A percentile compares a stretch with the other conserved stretches of the same genome.
These are phyloP conservation scores for Chalciporus sp. DNA, from an alignment of 1,284 basidiomycete genomes.

Conservation along the genomic window DNA sequence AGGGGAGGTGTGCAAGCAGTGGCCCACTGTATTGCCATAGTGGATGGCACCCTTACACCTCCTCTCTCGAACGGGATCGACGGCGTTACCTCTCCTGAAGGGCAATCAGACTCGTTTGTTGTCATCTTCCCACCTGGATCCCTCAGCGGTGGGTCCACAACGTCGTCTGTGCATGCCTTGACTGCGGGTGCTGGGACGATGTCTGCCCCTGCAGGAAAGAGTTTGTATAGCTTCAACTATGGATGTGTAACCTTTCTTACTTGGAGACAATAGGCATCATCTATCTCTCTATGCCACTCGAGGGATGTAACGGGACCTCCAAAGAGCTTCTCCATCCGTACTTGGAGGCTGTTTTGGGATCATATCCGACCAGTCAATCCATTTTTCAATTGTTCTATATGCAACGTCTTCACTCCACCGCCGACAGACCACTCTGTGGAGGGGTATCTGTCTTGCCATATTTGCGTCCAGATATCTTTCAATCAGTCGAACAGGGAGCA, in stretches of 20 bases:
- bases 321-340: conserved; percentile 63
- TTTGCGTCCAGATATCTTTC: conserved; percentile 47
- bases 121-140: conserved; percentile 82
- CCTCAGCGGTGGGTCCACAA: conserved; percentile 46
- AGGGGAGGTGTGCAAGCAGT: conserved; percentile 29
- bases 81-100: conserved; percentile 20
- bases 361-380: conserved; percentile 27
- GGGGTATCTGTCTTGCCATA: conserved; percentile 38
- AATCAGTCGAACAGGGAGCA: conserved; percentile 61
- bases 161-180: conserved; percentile 65
- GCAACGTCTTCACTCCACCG: conserved; percentile 36
- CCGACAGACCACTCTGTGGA: conserved; percentile 5
- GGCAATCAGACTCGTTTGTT: conserved; percentile 46
- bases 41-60: conserved; percentile 49
- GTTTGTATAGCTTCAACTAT: conserved; percentile 41
- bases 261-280: conserved; percentile 51
- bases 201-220: conserved; percentile 82
- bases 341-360: conserved; percentile 47
- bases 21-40: conserved; percentile 71
- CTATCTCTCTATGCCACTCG: conserved; percentile 58
- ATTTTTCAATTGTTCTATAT: conserved; percentile 61
- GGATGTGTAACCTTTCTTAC: neutral
- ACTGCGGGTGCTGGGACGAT: conserved; percentile 85
- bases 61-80: conserved; percentile 24
- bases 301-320: conserved; percentile 34